phyloP scores from a whole-genome alignment of 495 filamentous ascomycete genomes.

The Amniculicola lignicola region DNA sequence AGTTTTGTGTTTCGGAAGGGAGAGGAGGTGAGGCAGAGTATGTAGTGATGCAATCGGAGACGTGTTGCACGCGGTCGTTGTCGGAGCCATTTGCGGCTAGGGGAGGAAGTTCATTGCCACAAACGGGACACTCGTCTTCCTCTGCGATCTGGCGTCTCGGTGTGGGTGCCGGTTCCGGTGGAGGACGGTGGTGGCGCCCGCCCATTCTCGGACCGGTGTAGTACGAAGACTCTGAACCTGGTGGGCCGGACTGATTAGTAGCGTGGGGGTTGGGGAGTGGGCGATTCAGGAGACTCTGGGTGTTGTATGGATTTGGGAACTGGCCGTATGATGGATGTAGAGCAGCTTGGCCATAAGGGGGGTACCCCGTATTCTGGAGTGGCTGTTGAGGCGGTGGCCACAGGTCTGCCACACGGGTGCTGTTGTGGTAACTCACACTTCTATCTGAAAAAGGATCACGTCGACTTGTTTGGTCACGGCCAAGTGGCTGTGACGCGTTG shows the following conservation, averaged over 20 bases:
- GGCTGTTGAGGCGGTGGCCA: too few species aligned
- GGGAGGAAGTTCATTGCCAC: constrained; percentile 70
- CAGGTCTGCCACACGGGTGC: constrained; percentile 8
- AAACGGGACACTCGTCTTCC: constrained; percentile 89
- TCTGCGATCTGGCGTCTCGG: constrained; percentile 49
- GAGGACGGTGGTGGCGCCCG: not conserved
- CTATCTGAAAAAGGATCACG: constrained; percentile 1
- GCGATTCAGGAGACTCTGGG: constrained; percentile 10
- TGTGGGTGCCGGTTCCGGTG: constrained; percentile 30
- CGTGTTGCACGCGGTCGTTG: constrained; percentile 67
- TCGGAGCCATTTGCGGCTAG: constrained; percentile 58
- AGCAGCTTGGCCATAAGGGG: not conserved
- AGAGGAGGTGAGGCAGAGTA: not conserved
- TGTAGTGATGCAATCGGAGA: constrained; percentile 65
- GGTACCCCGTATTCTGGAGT: too few species aligned
- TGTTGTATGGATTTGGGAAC: not conserved
- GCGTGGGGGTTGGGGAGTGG: constrained; percentile 10
- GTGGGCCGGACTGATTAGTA: too few species aligned
- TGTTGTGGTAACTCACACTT: constrained; percentile 11
- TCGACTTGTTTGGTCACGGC: not conserved
- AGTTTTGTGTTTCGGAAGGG: not conserved
- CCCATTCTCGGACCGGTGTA: not conserved
- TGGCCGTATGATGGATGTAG: not conserved
- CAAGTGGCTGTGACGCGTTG: not conserved
- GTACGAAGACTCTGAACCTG: too few species aligned